These are phyloP conservation scores for Cucurbita moschata DNA, from an alignment of 306 rosid genomes.

Conservation along the genomic window DNA sequence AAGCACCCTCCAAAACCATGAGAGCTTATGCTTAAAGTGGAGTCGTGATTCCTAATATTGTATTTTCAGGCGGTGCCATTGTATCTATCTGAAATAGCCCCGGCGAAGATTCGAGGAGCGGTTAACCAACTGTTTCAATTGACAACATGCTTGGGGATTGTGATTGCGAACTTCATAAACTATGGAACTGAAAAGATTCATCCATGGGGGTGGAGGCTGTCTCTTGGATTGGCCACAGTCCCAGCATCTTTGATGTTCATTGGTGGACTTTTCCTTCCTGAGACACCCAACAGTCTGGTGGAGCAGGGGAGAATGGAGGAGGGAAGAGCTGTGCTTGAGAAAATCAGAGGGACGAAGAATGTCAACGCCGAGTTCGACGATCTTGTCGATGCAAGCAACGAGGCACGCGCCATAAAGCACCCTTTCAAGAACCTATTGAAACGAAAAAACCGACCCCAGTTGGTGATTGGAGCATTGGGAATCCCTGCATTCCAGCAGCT, in stretches of 20 bases:
- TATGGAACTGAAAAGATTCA: constrained; percentile 50
- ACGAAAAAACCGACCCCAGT: constrained; percentile 72
- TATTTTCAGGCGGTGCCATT: constrained; percentile 61
- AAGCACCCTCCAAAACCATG: not conserved
- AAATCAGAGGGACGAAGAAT: constrained; percentile 64
- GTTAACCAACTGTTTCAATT: constrained; percentile 90
- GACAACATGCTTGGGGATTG: constrained; percentile 60
- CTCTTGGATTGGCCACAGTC: constrained; percentile 70
- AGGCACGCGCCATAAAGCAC: constrained; percentile 40
- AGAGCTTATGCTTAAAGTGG: too few species aligned
- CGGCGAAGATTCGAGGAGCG: constrained; percentile 70
- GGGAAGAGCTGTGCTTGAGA: constrained; percentile 59
- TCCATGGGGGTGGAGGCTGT: constrained; percentile 84
- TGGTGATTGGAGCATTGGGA: constrained; percentile 85
- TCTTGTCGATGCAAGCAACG: constrained; percentile 69
- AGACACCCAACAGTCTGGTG: constrained; percentile 87
- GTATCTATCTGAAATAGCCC: constrained; percentile 89
- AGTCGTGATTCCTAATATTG: too few species aligned
- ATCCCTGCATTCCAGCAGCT: constrained; percentile 94
- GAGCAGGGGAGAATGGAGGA: constrained; percentile 65
- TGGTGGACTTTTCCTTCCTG: constrained; percentile 69
- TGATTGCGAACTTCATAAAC: constrained; percentile 49
- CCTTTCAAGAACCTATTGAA: constrained; percentile 57
- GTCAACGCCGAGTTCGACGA: constrained; percentile 85
- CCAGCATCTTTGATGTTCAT: constrained; percentile 73